Evolutionary conservation across 768 basidiomycete species (phyloP), one percentile per base, ranked within the genome.

Genomic region (Hygrophorus pudorinus): DNA sequence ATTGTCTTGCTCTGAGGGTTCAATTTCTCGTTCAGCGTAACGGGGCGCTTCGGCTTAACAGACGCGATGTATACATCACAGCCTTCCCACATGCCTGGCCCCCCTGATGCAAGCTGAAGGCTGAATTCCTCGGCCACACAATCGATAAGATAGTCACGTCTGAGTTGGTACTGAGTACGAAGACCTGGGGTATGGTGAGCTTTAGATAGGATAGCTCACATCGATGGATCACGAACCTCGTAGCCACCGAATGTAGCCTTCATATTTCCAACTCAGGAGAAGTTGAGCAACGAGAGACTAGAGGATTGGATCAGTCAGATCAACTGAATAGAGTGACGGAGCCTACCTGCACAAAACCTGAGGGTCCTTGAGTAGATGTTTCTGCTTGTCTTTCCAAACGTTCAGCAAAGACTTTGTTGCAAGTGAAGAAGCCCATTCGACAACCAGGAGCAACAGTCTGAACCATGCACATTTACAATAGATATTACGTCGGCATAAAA

Each of bases 401-500:
- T 55, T 90, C 87, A 8, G 81, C 79, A 56, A 91, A 87, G 18
- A 79, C 39, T 1, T 85, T 78, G 52, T 76, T 80, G 53, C 81
- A 81, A 2, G 85, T 88, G 56, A 84, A 80, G 79, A 79, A 92
- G 2, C 87, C 88, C 18, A 89, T 58, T 7, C 86, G 75, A 42
- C 74, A 74, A 2, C 86, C 88, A 2, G 87, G 87, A 2, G 81
- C 81, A 38, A 89, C 74, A 2, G 79, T 84, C 81, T 89, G 54
- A 14, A 7, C 36, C 39, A 41, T 34, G 34, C 32, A 16, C 38
- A 44, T 13, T 30, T 41, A 18, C 11, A 38, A 13, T 44, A 17
- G 6, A 24, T 24, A 24, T 24, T 7, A 24, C 17, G 4, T 12
- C n/a, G 29, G 34, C 28, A 12, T 16, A 10, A 13, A 14, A 31